Evolutionary conservation across 148 eudicot species (phyloP).

Genomic region (Dianthus caryophyllus): DNA sequence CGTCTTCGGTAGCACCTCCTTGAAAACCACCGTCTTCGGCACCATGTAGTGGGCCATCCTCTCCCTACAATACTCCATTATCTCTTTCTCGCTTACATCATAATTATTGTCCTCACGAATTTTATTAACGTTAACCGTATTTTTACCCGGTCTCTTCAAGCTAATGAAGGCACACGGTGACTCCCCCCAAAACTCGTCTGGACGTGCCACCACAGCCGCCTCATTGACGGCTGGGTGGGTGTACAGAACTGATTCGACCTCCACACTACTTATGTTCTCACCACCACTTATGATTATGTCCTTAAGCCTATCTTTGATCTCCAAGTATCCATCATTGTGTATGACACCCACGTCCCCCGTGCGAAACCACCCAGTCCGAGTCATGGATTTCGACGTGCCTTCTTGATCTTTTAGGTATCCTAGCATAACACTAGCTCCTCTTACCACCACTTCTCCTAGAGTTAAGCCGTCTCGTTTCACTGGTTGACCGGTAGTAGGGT

Average conservation of each 20-base stretch:
- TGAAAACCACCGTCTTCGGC: slow-evolving; percentile 49
- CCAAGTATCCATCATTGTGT: slow-evolving; percentile 39
- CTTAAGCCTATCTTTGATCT: slow-evolving; percentile 41
- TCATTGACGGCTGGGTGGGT: slow-evolving; percentile 37
- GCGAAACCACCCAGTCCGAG: slow-evolving; percentile 39
- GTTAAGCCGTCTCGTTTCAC: slow-evolving; percentile 29
- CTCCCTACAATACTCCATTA: slow-evolving; percentile 34
- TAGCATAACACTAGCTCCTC: slow-evolving; percentile 47
- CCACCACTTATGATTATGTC: slow-evolving; percentile 52
- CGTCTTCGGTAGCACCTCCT: slow-evolving; percentile 54
- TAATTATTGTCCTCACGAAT: neutral
- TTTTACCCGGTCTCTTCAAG: slow-evolving; percentile 11
- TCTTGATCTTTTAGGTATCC: slow-evolving; percentile 37
- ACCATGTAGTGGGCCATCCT: slow-evolving; percentile 47
- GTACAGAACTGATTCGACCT: slow-evolving; percentile 35
- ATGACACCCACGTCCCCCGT: slow-evolving; percentile 43
- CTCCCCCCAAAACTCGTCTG: slow-evolving; percentile 52
- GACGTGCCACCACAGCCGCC: slow-evolving; percentile 45
- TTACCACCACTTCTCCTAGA: slow-evolving; percentile 40
- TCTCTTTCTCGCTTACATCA: slow-evolving; percentile 19
- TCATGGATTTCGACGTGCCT: slow-evolving; percentile 34
- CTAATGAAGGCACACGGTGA: slow-evolving; percentile 51
- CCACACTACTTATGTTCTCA: slow-evolving; percentile 44
- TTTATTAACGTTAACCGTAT: neutral
- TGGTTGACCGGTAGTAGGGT: slow-evolving; percentile 34